These are phyloP conservation scores for Albophoma yamanashiensis DNA, from an alignment of 2,329 filamentous ascomycete genomes.

Conservation along the genomic window DNA sequence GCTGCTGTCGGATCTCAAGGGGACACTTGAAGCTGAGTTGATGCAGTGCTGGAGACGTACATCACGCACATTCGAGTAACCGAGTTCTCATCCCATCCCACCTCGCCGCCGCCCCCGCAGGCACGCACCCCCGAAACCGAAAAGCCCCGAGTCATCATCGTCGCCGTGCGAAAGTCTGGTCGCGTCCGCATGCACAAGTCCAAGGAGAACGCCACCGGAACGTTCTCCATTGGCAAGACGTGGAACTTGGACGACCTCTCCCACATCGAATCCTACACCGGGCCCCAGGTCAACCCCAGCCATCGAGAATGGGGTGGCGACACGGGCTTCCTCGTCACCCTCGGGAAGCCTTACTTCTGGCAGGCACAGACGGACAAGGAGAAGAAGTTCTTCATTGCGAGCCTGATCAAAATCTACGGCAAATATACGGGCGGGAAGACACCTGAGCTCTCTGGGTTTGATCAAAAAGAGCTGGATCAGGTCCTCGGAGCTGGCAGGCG, in stretches of 20 bases:
- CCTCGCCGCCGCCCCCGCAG: slow-evolving; percentile 71
- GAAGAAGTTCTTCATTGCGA: slow-evolving; percentile 97
- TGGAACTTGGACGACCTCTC: slow-evolving; percentile 91
- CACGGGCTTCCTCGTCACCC: slow-evolving; percentile 75
- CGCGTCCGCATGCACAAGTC: slow-evolving; percentile 94
- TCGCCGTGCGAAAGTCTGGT: slow-evolving; percentile 85
- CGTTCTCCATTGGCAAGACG: slow-evolving; percentile 96
- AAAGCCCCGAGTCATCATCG: slow-evolving; percentile 84
- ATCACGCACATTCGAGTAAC: slow-evolving; percentile 92
- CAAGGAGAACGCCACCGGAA: slow-evolving; percentile 85
- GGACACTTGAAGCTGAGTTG: slow-evolving; percentile 2
- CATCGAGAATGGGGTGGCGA: slow-evolving; percentile 69
- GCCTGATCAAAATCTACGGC: slow-evolving; percentile 87
- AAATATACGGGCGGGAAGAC: slow-evolving; percentile 87
- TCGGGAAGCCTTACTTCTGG: slow-evolving; percentile 97
- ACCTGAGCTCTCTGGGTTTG: slow-evolving; percentile 75
- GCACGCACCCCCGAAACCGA: slow-evolving; percentile 60
- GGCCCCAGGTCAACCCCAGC: slow-evolving; percentile 44
- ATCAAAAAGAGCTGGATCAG: slow-evolving; percentile 64
- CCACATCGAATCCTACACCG: slow-evolving; percentile 71
- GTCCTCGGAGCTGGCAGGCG: slow-evolving; percentile 51
- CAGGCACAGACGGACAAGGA: slow-evolving; percentile 87
- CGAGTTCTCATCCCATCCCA: slow-evolving; percentile 77
- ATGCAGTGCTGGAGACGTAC: slow-evolving; percentile 62
- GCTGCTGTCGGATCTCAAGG: not conserved